A percentile compares a stretch with the other conserved stretches of the same genome.
Evolutionary conservation across 768 basidiomycete species (phyloP).

Genomic region (Dentipellis sp.): DNA sequence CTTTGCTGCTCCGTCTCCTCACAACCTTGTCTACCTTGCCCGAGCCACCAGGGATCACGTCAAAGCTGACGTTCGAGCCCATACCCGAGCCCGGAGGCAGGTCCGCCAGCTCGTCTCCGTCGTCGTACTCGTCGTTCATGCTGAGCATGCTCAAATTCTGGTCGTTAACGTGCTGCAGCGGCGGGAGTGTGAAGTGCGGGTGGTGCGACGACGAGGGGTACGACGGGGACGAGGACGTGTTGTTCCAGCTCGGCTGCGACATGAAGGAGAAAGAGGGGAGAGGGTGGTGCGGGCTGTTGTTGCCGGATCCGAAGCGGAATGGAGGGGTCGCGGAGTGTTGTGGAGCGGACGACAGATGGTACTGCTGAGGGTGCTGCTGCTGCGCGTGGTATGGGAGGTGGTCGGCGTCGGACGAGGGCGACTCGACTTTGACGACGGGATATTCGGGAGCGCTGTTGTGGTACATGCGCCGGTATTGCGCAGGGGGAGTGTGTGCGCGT

Average conservation of each 20-base stretch:
- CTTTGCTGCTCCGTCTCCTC: constrained; percentile 71
- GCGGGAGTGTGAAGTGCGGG: background rate
- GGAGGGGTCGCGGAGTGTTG: background rate
- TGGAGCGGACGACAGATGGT: background rate
- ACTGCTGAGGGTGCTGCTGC: background rate
- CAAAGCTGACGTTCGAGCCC: constrained; percentile 11
- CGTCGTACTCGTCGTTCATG: constrained; percentile 58
- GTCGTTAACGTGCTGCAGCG: constrained; percentile 11
- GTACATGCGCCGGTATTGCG: background rate
- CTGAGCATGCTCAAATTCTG: constrained; percentile 23
- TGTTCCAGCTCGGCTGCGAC: constrained; percentile 13
- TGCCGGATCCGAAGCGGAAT: constrained; percentile 17
- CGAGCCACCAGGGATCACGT: constrained; percentile 12
- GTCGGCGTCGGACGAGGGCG: background rate
- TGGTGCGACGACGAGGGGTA: constrained; percentile 1
- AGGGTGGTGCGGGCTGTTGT: constrained; percentile 15
- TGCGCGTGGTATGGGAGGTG: background rate
- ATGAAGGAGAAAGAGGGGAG: constrained; percentile 13
- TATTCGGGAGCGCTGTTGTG: background rate
- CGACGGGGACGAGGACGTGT: constrained; percentile 1
- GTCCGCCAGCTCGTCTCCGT: constrained; percentile 44
- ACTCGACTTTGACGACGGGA: background rate
- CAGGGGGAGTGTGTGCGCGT: background rate
- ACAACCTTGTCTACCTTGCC: constrained; percentile 40
- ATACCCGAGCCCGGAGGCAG: constrained; percentile 24